Base-by-base conservation (phyloP, 768 basidiomycete species). In the Leucosporidium yakuticum region DNA sequence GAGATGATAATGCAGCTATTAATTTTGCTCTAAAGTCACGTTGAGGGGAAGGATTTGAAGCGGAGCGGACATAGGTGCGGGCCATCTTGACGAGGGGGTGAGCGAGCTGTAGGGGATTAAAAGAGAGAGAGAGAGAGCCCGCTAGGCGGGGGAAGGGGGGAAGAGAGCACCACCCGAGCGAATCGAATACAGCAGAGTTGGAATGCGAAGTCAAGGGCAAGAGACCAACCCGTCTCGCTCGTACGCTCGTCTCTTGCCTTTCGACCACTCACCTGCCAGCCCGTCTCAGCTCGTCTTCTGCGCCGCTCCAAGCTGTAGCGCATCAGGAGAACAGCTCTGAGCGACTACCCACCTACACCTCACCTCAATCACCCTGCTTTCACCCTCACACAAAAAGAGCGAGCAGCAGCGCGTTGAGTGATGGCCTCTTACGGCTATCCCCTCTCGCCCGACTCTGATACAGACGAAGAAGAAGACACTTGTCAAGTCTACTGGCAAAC, bases 401-500 rank as follows among this genome's bases (percentile, higher is more conserved):
- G 14, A 44, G 23, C 14, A n/a, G n/a, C 50, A 51, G 25, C 8
- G 51, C 11, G n/a, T 53, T 53, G n/a, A 53, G 9, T 53, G 11
- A 15, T 6, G 15, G 25, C 25, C 36, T 20, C 15, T 4, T 15
- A 19, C 62, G 21, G n/a, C 31, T 34, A 15, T 6, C 36, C 21
- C 23, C 19, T 15, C 39, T n/a, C 12, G 9, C 49, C 61, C n/a
- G 60, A 62, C 12, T 34, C 31, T 1, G 65, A 67, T 11, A 27
- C 51, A n/a, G 65, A n/a, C n/a, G n/a, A 66, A 34, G 44, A 62
- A 12, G 65, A 60, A 29, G 56, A 53, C 60, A 56, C 50, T 32
- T 44, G 39, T 44, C 39, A 44, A 44, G 65, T 67, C 54, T 61
- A 20, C 36, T 67, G 65, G 65, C 32, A 67, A 25, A 56, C 65